Evolutionary conservation across 495 filamentous ascomycete genomes (phyloP), one percentile per base, ranked within the genome.

Genomic region (Alectoria sarmentosa): DNA sequence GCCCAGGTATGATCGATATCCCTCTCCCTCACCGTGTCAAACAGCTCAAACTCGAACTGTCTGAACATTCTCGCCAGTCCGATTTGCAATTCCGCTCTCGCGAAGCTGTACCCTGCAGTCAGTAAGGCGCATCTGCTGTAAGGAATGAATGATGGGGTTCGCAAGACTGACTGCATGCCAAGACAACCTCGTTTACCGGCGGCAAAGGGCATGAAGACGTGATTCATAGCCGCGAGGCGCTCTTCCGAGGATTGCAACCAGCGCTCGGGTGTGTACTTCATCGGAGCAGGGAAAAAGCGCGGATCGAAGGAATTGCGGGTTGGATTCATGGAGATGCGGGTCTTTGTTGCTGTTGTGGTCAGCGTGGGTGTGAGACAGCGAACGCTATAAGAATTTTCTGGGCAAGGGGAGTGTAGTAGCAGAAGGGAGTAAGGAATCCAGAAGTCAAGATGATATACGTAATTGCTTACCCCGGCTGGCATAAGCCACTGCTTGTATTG

Each of bases 201-300:
- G 11, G 72, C 68, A 60, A 81, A 83, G 10, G 71, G 72, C 8
- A 80, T 75, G n/a, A 78, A 70, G 65, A 72, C 77, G 26, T 66
- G 71, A 32, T 77, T 72, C 9, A 80, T 61, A 15, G 55, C 30
- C 28, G 58, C 37, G 2, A 23, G 14, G 3, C 2, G 11, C n/a
- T 37, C 30, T 21, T 58, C 30, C 21, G 42, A 1, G 3, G 72
- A 62, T 23, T 71, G 69, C 19, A 82, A 67, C 80, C 79, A 85
- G 32, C 83, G 74, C 19, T 80, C 76, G 4, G 83, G 82, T 4
- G 74, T 67, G 67, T 82, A 85, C 21, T 65, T 65, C 2, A 75
- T 64, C 0, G 82, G 77, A 6, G 80, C 66, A 0, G 81, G 77
- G 66, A 83, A 85, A 42, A 83, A 69, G 3, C 62, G 66, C 26